Base-by-base conservation (phyloP, 345 rosid species). In the Bruguiera gymnorhiza region DNA sequence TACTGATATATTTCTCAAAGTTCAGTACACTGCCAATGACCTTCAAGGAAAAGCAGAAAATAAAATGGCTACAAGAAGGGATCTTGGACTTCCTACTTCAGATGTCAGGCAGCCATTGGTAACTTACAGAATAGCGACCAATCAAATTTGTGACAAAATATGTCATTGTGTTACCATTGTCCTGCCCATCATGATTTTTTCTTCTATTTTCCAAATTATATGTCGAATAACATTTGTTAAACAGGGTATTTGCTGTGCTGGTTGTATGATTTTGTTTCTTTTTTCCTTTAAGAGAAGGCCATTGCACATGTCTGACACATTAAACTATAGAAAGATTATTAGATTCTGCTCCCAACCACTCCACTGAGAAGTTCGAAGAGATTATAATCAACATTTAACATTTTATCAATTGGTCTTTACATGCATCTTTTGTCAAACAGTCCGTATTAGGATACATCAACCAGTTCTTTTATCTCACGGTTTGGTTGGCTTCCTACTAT, bases 1-100 rank as follows among this genome's bases (percentile, higher is more conserved):
- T n/a, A 77, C 89, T 0, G 99, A 91, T 78, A 76, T 77, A 80
- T 85, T 81, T 80, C 89, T 95, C 64, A 74, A 88, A 83, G 87
- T 87, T 50, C 97, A 89, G 76, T 95, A 87, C 81, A 86, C 76
- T 37, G 87, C 86, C 72, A 88, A 83, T 75, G 93, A 95, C 81
- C 83, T 91, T 69, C 90, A 83, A 73, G 97, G 93, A 69, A 95
- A 95, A 86, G 83, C 86, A 67, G 97, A 89, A 84, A 95, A 88
- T 79, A 91, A 91, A 78, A 39, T 51, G 55, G 86, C 84, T 48
- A 60, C 83, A 63, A 88, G 92, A 80, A 91, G 77, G 80, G 84
- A 80, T 69, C 88, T 95, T 13, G 92, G 97, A 70, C 97, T 95
- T 70, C 89, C 97, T 66, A 83, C 83, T 73, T 79, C 88, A 3